phyloP scores from a whole-genome alignment of 495 filamentous ascomycete species.

The Aspergillus olivimuriae region DNA sequence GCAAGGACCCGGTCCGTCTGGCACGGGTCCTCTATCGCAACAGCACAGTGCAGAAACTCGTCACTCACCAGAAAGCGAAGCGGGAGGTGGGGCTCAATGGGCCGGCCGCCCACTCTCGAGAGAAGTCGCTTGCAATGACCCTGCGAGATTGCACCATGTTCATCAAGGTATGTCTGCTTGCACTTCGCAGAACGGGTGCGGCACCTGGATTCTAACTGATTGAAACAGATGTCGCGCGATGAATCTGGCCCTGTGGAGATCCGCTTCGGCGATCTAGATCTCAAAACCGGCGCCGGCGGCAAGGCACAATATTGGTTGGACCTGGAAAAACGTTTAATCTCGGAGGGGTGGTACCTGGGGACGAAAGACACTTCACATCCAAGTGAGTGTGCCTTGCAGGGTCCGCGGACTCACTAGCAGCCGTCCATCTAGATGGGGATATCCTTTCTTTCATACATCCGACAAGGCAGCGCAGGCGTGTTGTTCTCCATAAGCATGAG shows the following conservation, averaged over 20 bases:
- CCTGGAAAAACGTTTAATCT: slow-evolving; percentile 54
- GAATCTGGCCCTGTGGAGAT: slow-evolving; percentile 53
- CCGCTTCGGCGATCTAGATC: slow-evolving; percentile 78
- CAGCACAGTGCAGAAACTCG: slow-evolving; percentile 27
- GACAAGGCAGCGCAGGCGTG: too few species aligned
- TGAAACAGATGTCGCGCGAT: slow-evolving; percentile 22
- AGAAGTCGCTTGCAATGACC: slow-evolving; percentile 66
- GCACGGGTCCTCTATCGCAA: slow-evolving; percentile 33
- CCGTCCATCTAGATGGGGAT: slow-evolving; percentile 16
- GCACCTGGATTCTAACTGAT: slow-evolving; percentile 1
- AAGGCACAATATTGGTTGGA: slow-evolving; percentile 71
- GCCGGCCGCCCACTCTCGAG: slow-evolving; percentile 22
- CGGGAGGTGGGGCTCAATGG: slow-evolving; percentile 34
- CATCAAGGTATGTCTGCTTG: slow-evolving; percentile 45
- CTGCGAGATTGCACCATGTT: slow-evolving; percentile 84
- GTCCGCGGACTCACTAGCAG: slow-evolving; percentile 10
- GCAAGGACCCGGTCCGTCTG: slow-evolving; percentile 28
- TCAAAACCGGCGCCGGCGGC: slow-evolving; percentile 63
- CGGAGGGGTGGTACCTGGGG: slow-evolving; percentile 69
- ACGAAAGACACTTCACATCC: slow-evolving; percentile 18
- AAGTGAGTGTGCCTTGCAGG: slow-evolving; percentile 30
- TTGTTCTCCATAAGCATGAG: too few species aligned
- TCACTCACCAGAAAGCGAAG: slow-evolving; percentile 27
- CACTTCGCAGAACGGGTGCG: background rate
- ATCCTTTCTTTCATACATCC: slow-evolving; percentile 1